phyloP scores from a whole-genome alignment of 306 rosid species.

The Crataegus laevigata region DNA sequence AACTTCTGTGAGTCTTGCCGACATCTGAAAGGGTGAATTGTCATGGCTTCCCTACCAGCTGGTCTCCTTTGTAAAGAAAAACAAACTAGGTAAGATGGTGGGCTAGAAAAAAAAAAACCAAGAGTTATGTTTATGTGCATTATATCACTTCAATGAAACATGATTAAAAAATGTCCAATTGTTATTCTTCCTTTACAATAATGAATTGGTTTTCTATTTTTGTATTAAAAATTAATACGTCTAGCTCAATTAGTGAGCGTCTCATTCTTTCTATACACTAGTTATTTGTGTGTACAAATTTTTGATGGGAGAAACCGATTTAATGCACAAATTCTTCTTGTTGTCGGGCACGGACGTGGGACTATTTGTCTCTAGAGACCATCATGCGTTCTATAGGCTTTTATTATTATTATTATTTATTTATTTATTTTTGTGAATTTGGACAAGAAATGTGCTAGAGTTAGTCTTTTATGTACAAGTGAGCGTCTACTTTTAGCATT shows the following conservation, averaged over 20 bases:
- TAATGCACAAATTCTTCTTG: not conserved
- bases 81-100: not conserved
- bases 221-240: not conserved
- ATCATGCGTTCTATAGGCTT: not conserved
- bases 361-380: not conserved
- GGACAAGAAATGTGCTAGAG: too few relatives aligned
- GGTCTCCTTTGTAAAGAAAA: too few relatives aligned
- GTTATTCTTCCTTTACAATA: not conserved
- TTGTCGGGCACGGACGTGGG: not conserved
- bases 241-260: not conserved
- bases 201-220: not conserved
- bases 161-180: not conserved
- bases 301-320: not conserved
- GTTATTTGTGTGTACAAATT: not conserved
- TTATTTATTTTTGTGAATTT: too few relatives aligned
- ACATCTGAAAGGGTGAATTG: too few relatives aligned
- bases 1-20: too few relatives aligned
- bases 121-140: not conserved
- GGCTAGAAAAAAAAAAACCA: not conserved
- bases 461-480: too few relatives aligned
- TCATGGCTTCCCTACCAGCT: too few relatives aligned
- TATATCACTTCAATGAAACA: not conserved
- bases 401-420: too few relatives aligned
- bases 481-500: too few relatives aligned
- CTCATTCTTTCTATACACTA: too few relatives aligned